Base-by-base conservation (phyloP, 164 flowering plant genomes). In the Sextonia rubra region DNA sequence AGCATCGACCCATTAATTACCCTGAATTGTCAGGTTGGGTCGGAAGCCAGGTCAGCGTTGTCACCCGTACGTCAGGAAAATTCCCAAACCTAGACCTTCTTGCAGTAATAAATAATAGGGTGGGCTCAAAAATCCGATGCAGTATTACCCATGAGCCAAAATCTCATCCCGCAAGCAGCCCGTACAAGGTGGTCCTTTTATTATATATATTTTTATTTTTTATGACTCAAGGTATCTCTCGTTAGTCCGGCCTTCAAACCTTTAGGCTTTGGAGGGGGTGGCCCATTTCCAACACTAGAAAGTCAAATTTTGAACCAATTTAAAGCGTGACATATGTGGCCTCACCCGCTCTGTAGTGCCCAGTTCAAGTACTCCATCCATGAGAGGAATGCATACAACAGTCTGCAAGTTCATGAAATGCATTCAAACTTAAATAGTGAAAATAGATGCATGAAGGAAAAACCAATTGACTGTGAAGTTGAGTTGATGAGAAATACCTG, bases 281-380 rank as follows among this genome's bases (percentile, higher is more conserved):
- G 7, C n/a, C 58, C 17, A 52, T 52, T 17, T 52, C 58, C 58
- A 52, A 5, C 58, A 52, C n/a, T 52, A 17, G 20, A 52, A 17
- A 52, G 3, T 8, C 44, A 37, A 37, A 37, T 5, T 17, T 15
- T 15, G 58, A 52, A 9, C 58, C 58, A 52, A 1, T 52, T 52
- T 52, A 20, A 15, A 11, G 20, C 14, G 58, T 3, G 14, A 52
- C 12, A 0, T 37, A 8, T 37, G 20, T 5, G 58, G 20, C 52
- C 75, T 64, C 77, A 94, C 97, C 90, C 75, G 81, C 8, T 92
- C 94, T 0, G 88, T 89, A 0, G 89, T 84, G 67, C 98, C 98
- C 12, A 94, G 74, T 73, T 94, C 98, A 1, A 94, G 88, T 0
- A 91, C 91, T 4, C 98, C 98, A 56, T 90, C 95, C 37, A 83